Percentiles rank a stretch among this genome's conserved stretches.
Evolutionary conservation across 768 basidiomycete genomes (phyloP).

Genomic region (Lactifluus volemus): DNA sequence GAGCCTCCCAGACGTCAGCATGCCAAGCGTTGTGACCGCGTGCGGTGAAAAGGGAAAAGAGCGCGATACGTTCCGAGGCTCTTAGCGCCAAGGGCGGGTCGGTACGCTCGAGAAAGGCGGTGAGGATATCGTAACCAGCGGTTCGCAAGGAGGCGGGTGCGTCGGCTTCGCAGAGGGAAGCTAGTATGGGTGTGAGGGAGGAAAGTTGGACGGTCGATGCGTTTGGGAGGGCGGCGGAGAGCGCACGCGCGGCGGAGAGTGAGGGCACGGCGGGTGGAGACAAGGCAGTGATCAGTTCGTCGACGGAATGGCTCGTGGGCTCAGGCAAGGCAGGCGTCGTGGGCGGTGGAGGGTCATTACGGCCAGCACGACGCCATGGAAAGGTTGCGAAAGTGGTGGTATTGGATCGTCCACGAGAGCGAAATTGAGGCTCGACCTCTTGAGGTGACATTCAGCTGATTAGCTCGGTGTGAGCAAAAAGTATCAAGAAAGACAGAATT

Average conservation of each 20-base stretch:
- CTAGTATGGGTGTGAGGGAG: constrained; percentile 50
- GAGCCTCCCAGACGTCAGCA: constrained; percentile 60
- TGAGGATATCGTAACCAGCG: constrained; percentile 63
- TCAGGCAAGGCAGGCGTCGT: constrained; percentile 23
- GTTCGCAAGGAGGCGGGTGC: constrained; percentile 51
- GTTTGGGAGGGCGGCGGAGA: constrained; percentile 45
- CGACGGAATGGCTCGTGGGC: constrained; percentile 29
- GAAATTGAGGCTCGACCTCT: constrained; percentile 25
- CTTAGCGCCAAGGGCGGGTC: constrained; percentile 35
- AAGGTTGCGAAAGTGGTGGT: constrained; percentile 35
- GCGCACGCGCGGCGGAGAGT: constrained; percentile 48
- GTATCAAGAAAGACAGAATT: no score
- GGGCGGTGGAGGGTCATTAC: constrained; percentile 1
- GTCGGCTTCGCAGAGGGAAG: constrained; percentile 45
- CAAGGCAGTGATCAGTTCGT: constrained; percentile 38
- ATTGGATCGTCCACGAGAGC: constrained; percentile 34
- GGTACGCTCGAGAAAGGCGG: constrained; percentile 57
- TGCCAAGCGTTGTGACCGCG: constrained; percentile 40
- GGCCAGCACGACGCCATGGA: constrained; percentile 29
- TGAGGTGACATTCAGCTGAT: constrained; percentile 19
- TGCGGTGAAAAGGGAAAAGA: constrained; percentile 54
- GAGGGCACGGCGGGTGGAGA: constrained; percentile 57
- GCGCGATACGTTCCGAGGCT: constrained; percentile 52
- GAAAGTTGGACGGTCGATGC: constrained; percentile 35
- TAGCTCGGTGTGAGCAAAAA: no score